Conservation (phyloP, 73 alveolate genomes). For the Paramecium tetraurelia region DNA sequence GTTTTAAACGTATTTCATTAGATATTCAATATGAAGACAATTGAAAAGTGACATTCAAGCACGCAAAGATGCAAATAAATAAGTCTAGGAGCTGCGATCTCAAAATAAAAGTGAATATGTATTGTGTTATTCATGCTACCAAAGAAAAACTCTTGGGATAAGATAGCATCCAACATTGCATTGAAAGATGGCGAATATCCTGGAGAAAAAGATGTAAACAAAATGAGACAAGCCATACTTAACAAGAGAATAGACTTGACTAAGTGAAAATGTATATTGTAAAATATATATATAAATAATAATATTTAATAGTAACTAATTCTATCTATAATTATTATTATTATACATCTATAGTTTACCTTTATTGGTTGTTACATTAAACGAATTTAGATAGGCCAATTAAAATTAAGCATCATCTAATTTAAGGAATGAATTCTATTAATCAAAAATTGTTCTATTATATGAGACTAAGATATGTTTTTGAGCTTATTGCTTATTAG, state of each 20-base stretch:
- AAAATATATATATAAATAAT: neutral
- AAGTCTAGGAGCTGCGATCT: neutral
- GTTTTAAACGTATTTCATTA: neutral
- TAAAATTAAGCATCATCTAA: neutral
- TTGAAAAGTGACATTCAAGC: neutral
- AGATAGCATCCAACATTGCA: constrained; percentile 33
- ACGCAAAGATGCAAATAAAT: neutral
- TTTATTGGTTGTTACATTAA: neutral
- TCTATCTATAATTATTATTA: neutral
- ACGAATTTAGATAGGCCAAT: neutral
- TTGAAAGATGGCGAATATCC: constrained; percentile 64
- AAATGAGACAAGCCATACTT: constrained; percentile 60
- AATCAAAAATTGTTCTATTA: too few species aligned
- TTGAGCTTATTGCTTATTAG: too few species aligned
- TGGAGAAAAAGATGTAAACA: constrained; percentile 36
- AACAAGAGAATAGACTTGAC: constrained; percentile 51
- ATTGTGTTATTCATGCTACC: neutral
- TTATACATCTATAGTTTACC: neutral
- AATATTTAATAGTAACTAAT: neutral
- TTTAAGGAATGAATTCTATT: too few species aligned
- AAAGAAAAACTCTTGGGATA: constrained; percentile 57
- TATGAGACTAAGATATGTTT: too few species aligned
- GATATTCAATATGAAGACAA: neutral
- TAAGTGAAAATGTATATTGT: neutral
- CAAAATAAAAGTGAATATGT: neutral